phyloP scores from a whole-genome alignment of 2,329 filamentous ascomycete species.

The Colletotrichum graminicola region DNA sequence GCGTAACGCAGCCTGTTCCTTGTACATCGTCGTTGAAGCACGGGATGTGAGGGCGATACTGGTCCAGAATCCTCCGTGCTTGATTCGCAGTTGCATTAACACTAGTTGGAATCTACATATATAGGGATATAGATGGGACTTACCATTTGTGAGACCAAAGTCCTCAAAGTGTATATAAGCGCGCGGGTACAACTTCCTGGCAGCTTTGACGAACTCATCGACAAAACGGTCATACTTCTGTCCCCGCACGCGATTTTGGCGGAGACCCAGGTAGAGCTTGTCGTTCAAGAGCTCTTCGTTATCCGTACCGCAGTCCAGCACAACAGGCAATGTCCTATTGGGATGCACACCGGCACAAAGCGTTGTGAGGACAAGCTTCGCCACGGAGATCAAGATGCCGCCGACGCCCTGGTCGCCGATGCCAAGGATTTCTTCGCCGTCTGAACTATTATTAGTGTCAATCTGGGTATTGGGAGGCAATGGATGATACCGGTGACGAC shows the following conservation, averaged over 20 bases:
- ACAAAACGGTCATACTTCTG: constrained; percentile 82
- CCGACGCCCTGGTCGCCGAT: constrained; percentile 92
- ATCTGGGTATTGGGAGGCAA: neutral
- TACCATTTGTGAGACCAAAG: constrained; percentile 81
- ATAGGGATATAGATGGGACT: constrained; percentile 38
- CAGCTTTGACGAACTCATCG: constrained; percentile 77
- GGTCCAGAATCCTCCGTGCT: constrained; percentile 81
- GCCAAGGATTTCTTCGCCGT: constrained; percentile 81
- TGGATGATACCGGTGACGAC: constrained; percentile 78
- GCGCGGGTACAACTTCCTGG: constrained; percentile 77
- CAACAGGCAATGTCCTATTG: constrained; percentile 81
- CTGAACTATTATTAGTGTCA: constrained; percentile 48
- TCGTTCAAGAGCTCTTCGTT: constrained; percentile 81
- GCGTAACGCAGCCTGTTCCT: constrained; percentile 87
- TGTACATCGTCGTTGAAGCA: constrained; percentile 96
- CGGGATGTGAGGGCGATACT: constrained; percentile 78
- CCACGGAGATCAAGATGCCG: constrained; percentile 85
- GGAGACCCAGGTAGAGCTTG: constrained; percentile 82
- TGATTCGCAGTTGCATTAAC: neutral
- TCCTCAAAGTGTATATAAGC: constrained; percentile 94
- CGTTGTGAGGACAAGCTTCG: constrained; percentile 86
- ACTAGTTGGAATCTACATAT: too few species aligned
- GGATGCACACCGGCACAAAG: constrained; percentile 90
- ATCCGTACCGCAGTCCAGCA: constrained; percentile 88
- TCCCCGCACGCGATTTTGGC: constrained; percentile 74